phyloP scores from a whole-genome alignment of 805 yeast species.

The Ogataea siamensis region DNA sequence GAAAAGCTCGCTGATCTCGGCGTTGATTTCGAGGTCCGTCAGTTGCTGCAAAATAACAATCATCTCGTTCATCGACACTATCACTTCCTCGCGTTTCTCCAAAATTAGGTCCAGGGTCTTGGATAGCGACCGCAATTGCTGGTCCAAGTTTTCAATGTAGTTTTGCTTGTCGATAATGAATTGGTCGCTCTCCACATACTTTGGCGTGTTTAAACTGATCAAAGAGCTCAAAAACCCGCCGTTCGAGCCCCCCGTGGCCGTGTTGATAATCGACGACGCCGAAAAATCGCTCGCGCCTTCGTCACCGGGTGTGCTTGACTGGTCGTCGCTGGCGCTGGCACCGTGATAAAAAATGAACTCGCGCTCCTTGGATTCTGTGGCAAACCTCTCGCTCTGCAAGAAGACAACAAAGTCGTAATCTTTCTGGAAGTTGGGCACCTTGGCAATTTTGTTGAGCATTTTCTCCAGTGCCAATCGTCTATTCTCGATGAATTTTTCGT shows the following conservation, averaged over 20 bases:
- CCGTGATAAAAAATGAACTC: slow-evolving; percentile 43
- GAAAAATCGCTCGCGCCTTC: slow-evolving; percentile 24
- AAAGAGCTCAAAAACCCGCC: slow-evolving; percentile 70
- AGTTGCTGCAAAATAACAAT: slow-evolving; percentile 50
- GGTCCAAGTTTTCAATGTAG: slow-evolving; percentile 69
- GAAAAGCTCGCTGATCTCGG: slow-evolving; percentile 60
- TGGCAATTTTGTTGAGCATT: slow-evolving; percentile 76
- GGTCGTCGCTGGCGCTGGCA: slow-evolving; percentile 33
- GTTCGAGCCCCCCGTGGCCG: slow-evolving; percentile 23
- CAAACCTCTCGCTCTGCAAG: slow-evolving; percentile 69
- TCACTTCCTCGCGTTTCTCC: slow-evolving; percentile 71
- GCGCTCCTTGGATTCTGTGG: slow-evolving; percentile 64
- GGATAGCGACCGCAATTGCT: slow-evolving; percentile 65
- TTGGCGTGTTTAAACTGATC: slow-evolving; percentile 58
- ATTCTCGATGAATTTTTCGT: slow-evolving; percentile 83
- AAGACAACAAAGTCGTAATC: slow-evolving; percentile 81
- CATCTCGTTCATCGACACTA: slow-evolving; percentile 67
- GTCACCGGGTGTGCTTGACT: slow-evolving; percentile 27
- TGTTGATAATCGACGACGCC: slow-evolving; percentile 28
- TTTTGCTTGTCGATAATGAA: slow-evolving; percentile 69
- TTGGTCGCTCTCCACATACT: slow-evolving; percentile 73
- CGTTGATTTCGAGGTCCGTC: slow-evolving; percentile 73
- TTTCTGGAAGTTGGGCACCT: slow-evolving; percentile 51
- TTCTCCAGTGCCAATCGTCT: slow-evolving; percentile 80
- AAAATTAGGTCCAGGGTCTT: slow-evolving; percentile 73